Conservation (phyloP, 495 filamentous ascomycete species). For the Penicillium chermesinum region DNA sequence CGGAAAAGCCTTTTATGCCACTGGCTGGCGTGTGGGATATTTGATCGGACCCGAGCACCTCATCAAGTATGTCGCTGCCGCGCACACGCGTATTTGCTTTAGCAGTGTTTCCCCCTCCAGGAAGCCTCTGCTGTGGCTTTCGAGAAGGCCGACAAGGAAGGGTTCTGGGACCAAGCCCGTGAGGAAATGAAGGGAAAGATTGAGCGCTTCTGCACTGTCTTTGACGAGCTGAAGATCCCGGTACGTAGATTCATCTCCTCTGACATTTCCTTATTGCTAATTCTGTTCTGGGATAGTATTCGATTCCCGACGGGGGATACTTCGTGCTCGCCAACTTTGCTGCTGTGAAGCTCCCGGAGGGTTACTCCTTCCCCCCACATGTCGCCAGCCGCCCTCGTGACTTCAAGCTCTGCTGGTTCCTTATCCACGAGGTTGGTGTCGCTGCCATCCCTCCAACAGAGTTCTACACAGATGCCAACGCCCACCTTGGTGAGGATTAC, state of each 20-base stretch:
- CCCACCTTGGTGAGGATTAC: constrained; percentile 84
- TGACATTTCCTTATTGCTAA: neutral
- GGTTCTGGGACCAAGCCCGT: constrained; percentile 86
- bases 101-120: constrained; percentile 89
- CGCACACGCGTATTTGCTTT: constrained; percentile 96
- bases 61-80: constrained; percentile 86
- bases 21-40: constrained; percentile 95
- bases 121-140: constrained; percentile 96
- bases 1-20: constrained; percentile 97
- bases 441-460: constrained; percentile 95
- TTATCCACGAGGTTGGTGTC: constrained; percentile 93
- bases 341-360: constrained; percentile 72
- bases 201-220: constrained; percentile 76
- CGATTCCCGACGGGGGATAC: constrained; percentile 91
- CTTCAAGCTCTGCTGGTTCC: constrained; percentile 91
- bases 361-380: constrained; percentile 83
- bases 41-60: constrained; percentile 83
- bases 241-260: constrained; percentile 28
- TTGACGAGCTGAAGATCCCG: constrained; percentile 81
- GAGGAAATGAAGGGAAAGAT: constrained; percentile 89
- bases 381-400: constrained; percentile 81
- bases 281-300: constrained; percentile 50
- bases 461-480: constrained; percentile 84
- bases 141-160: constrained; percentile 75
- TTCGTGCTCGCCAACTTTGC: constrained; percentile 91